These are phyloP conservation scores for Adansonia grandidieri DNA, from an alignment of 441 rosid genomes.

Conservation along the genomic window DNA sequence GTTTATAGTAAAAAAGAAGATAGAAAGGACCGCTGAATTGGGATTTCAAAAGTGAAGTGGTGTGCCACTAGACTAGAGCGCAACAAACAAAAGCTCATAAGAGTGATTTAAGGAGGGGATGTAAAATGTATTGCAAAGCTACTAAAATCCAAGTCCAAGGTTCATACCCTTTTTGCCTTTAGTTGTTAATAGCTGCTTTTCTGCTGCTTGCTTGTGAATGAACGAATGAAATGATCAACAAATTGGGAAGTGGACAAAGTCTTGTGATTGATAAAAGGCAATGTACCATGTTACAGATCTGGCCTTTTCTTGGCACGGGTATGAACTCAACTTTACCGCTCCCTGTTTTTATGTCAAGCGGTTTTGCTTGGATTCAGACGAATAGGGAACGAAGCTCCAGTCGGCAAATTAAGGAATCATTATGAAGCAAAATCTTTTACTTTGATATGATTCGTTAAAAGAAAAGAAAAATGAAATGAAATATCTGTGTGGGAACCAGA, in stretches of 20 bases:
- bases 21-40: slow-evolving; percentile 11
- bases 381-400: background rate
- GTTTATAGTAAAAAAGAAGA: background rate
- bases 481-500: background rate
- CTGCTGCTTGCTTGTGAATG: background rate
- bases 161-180: background rate
- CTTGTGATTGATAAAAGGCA: slow-evolving; percentile 1
- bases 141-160: background rate
- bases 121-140: too few relatives aligned
- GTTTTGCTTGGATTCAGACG: slow-evolving; percentile 2
- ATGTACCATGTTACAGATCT: background rate
- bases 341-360: background rate
- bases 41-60: background rate
- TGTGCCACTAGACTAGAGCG: background rate
- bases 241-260: background rate
- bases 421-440: background rate
- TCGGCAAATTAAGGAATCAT: background rate
- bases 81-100: slow-evolving; percentile 11
- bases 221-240: background rate
- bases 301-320: background rate
- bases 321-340: background rate
- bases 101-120: slow-evolving; percentile 25
- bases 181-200: background rate
- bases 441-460: background rate
- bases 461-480: background rate